Evolutionary conservation across 2,329 filamentous ascomycete genomes (phyloP).

Genomic region (Arthrobotrys megalospora): DNA sequence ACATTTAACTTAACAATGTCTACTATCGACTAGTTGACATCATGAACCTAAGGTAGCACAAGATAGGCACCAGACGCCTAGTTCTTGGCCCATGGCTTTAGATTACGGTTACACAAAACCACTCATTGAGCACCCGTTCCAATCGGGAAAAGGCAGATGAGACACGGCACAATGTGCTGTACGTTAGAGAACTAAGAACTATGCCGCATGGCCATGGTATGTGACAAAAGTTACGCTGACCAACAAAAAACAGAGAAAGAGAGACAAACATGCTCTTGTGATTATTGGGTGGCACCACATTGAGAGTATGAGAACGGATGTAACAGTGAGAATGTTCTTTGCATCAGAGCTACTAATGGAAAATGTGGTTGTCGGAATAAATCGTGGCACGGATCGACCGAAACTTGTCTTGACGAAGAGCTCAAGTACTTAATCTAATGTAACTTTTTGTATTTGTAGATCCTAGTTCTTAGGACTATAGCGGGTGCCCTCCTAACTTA

Average conservation of each 20-base stretch:
- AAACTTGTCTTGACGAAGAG: neutral
- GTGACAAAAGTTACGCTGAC: too few species aligned
- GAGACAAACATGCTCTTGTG: neutral
- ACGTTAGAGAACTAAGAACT: neutral
- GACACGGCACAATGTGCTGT: neutral
- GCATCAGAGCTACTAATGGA: neutral
- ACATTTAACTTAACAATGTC: neutral
- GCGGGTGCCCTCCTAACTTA: too few species aligned
- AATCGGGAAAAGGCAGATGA: constrained; percentile 4
- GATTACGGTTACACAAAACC: neutral
- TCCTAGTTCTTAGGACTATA: neutral
- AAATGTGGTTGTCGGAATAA: neutral
- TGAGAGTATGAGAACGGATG: neutral
- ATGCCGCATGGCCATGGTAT: neutral
- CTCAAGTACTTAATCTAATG: neutral
- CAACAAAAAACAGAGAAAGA: too few species aligned
- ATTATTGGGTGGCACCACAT: neutral
- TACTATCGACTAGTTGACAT: neutral
- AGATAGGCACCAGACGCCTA: neutral
- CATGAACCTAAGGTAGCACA: constrained; percentile 4
- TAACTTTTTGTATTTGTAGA: neutral
- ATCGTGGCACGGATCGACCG: neutral
- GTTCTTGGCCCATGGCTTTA: neutral
- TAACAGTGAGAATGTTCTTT: neutral
- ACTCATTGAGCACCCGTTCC: neutral